phyloP scores from a whole-genome alignment of 2,329 filamentous ascomycete genomes.

The Fusarium sp. region DNA sequence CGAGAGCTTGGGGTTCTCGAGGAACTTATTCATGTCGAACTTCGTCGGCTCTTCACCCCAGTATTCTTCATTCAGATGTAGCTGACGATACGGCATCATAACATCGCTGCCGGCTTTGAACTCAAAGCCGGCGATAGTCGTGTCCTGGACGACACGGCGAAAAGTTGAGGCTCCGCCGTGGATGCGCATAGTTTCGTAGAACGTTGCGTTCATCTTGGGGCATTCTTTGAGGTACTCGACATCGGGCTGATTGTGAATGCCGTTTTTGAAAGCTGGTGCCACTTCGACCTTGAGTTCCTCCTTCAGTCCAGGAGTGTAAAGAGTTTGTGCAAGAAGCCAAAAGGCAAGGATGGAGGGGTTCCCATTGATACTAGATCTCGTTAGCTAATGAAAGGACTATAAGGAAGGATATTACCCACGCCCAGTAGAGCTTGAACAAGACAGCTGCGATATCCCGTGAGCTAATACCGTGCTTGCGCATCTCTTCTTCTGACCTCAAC shows the following conservation, averaged over 20 bases:
- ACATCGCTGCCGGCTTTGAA: slow-evolving; percentile 2
- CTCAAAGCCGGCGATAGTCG: neutral
- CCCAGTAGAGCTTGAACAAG: neutral
- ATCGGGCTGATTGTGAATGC: neutral
- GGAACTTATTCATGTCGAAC: neutral
- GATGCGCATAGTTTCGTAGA: neutral
- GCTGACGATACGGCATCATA: neutral
- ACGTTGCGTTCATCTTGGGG: neutral
- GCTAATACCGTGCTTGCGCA: neutral
- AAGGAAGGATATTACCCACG: neutral
- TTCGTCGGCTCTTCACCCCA: neutral
- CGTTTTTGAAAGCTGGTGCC: neutral
- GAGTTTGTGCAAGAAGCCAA: neutral
- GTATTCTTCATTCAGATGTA: neutral
- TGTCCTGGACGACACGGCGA: neutral
- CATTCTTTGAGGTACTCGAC: neutral
- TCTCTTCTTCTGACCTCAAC: too few relatives aligned
- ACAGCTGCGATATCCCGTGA: neutral
- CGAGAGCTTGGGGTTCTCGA: neutral
- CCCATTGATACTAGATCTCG: neutral
- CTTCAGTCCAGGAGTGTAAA: neutral
- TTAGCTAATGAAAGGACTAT: neutral
- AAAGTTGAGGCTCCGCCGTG: neutral
- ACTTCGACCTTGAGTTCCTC: neutral
- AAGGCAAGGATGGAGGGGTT: neutral